Conservation (phyloP, 345 rosid species). For the Populus ilicifolia region DNA sequence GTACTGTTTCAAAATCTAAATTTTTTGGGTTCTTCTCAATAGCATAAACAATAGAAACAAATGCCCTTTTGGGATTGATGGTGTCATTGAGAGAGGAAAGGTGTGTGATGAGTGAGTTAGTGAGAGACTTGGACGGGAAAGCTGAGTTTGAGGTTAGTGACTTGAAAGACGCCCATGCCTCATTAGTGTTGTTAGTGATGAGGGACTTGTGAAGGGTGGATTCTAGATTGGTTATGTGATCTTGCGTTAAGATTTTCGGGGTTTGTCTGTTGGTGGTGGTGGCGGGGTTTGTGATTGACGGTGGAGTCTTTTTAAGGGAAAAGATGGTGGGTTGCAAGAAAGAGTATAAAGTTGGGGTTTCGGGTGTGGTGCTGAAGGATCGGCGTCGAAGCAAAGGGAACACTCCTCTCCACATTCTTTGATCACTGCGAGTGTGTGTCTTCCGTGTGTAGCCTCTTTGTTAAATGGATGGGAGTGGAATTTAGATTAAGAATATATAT, state of each 20-base stretch:
- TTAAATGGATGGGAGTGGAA: too few species aligned
- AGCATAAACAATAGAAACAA: constrained; percentile 69
- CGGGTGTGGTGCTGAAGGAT: constrained; percentile 37
- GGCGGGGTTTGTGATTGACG: constrained; percentile 20
- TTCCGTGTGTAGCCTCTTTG: too few species aligned
- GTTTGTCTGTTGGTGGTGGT: not conserved
- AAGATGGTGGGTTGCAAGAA: constrained; percentile 76
- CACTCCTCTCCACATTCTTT: constrained; percentile 39
- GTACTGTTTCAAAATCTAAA: constrained; percentile 52
- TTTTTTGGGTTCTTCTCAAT: constrained; percentile 58
- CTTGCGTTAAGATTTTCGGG: constrained; percentile 36
- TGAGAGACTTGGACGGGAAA: constrained; percentile 54
- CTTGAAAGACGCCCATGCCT: constrained; percentile 84
- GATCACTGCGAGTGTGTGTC: not conserved
- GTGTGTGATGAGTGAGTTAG: constrained; percentile 66
- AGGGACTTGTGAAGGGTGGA: constrained; percentile 56
- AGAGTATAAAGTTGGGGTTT: constrained; percentile 57
- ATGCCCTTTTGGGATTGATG: constrained; percentile 84
- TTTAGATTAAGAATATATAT: rapidly evolving
- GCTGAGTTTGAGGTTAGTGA: constrained; percentile 48
- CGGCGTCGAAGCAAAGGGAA: constrained; percentile 9
- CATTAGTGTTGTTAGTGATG: constrained; percentile 46
- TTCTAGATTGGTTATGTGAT: constrained; percentile 44
- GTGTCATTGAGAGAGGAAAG: constrained; percentile 45
- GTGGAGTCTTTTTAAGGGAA: constrained; percentile 27